phyloP scores from a whole-genome alignment of 202 grass and related monocot genomes.

The Sporobolus alterniflorus region DNA sequence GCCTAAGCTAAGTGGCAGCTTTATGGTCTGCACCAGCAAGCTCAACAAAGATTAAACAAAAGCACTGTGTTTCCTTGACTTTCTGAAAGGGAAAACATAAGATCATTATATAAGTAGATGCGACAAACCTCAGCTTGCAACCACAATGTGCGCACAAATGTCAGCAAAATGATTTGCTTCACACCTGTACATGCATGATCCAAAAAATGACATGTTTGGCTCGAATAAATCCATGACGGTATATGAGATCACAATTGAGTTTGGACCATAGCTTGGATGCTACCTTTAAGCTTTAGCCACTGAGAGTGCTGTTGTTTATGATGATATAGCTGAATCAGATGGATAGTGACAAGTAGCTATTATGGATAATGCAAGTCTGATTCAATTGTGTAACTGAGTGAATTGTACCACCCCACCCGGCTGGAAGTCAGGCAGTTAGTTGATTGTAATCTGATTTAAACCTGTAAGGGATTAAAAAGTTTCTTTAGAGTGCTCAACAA shows the following conservation, averaged over 20 bases:
- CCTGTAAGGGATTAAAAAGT: not conserved
- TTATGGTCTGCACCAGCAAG: not conserved
- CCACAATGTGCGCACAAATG: slow-evolving; percentile 17
- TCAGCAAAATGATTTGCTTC: slow-evolving; percentile 45
- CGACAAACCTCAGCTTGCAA: slow-evolving; percentile 40
- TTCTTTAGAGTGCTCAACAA: not conserved
- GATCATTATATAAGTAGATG: slow-evolving; percentile 27
- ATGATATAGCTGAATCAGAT: slow-evolving; percentile 8
- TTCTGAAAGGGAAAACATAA: not conserved
- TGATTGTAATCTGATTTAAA: slow-evolving; percentile 3
- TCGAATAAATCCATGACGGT: not conserved
- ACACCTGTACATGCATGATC: slow-evolving; percentile 46
- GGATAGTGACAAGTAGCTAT: slow-evolving; percentile 15
- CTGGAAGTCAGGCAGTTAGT: not conserved
- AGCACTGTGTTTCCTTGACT: not conserved
- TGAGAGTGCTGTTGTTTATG: not conserved
- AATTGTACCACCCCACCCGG: not conserved
- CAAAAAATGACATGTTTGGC: slow-evolving; percentile 1
- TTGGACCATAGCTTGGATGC: not conserved
- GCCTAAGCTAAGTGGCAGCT: not conserved
- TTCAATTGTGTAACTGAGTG: not conserved
- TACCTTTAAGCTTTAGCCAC: slow-evolving; percentile 15
- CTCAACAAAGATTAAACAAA: slow-evolving; percentile 19
- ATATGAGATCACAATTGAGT: slow-evolving; percentile 27
- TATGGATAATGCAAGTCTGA: slow-evolving; percentile 26